phyloP scores from a whole-genome alignment of 2,329 filamentous ascomycete species.

The Aspergillus caelatus region DNA sequence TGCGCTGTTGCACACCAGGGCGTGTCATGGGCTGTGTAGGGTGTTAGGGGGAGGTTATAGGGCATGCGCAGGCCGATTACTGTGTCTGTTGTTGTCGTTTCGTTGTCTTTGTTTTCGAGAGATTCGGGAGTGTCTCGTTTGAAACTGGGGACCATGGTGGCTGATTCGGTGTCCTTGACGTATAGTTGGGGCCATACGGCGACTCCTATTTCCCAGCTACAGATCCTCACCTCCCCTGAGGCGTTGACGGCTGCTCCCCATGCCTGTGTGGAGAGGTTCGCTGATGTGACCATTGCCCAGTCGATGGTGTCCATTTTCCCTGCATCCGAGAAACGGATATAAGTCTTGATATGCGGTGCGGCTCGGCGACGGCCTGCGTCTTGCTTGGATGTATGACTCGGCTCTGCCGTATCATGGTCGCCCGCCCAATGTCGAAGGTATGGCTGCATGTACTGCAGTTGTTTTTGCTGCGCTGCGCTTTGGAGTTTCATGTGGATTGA shows the following conservation, averaged over 20 bases:
- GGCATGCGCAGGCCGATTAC: constrained; percentile 75
- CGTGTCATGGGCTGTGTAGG: constrained; percentile 64
- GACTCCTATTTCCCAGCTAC: constrained; percentile 83
- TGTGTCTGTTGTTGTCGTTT: constrained; percentile 14
- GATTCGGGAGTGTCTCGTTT: constrained; percentile 57
- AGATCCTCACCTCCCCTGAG: constrained; percentile 67
- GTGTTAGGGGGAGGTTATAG: constrained; percentile 75
- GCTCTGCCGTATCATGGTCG: constrained; percentile 40
- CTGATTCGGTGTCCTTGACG: constrained; percentile 26
- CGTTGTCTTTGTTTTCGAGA: constrained; percentile 17
- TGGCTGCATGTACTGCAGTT: constrained; percentile 71
- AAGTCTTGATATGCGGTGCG: constrained; percentile 89
- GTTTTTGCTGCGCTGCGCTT: constrained; percentile 69
- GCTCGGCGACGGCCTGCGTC: constrained; percentile 68
- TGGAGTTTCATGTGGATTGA: constrained; percentile 83
- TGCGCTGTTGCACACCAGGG: constrained; percentile 74
- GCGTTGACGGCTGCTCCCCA: constrained; percentile 71
- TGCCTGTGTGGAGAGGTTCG: constrained; percentile 87
- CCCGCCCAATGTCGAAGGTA: constrained; percentile 77
- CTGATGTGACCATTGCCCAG: constrained; percentile 87
- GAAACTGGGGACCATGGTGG: constrained; percentile 71
- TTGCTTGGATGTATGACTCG: constrained; percentile 10
- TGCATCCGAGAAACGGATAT: constrained; percentile 63
- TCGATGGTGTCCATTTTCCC: constrained; percentile 58
- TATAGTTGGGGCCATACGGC: constrained; percentile 73